Evolutionary conservation across 2,329 filamentous ascomycete genomes (phyloP).

Genomic region (Arthrobotrys musiformis): DNA sequence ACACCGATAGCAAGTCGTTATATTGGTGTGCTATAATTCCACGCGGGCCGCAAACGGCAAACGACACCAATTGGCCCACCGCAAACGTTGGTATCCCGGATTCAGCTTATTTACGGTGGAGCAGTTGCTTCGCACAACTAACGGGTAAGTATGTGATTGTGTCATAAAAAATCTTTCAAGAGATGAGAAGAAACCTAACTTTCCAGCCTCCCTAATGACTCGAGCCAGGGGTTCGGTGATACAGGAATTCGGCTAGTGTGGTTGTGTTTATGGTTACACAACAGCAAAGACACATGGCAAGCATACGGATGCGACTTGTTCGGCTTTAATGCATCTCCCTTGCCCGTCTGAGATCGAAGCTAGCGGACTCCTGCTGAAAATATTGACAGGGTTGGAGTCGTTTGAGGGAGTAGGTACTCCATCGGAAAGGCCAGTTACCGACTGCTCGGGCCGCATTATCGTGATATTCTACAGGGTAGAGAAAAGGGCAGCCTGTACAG

Average conservation of each 20-base stretch:
- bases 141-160: background rate
- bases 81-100: background rate
- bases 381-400: no score
- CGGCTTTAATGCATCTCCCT: background rate
- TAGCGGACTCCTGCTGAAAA: no score
- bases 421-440: background rate
- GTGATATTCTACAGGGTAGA: background rate
- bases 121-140: background rate
- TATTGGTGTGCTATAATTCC: background rate
- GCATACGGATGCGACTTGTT: background rate
- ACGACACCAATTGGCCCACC: no score
- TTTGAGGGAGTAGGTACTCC: no score
- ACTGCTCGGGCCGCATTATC: background rate
- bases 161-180: background rate
- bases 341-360: no score
- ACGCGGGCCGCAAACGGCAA: background rate
- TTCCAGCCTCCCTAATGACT: constrained; percentile 1
- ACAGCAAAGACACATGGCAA: constrained; percentile 6
- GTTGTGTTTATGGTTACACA: constrained; percentile 1
- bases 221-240: background rate
- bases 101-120: background rate
- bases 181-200: background rate
- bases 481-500: background rate
- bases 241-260: background rate
- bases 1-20: background rate